These are phyloP conservation scores for Nannizzia gypsea DNA, from an alignment of 2,329 filamentous ascomycete genomes.

Conservation along the genomic window DNA sequence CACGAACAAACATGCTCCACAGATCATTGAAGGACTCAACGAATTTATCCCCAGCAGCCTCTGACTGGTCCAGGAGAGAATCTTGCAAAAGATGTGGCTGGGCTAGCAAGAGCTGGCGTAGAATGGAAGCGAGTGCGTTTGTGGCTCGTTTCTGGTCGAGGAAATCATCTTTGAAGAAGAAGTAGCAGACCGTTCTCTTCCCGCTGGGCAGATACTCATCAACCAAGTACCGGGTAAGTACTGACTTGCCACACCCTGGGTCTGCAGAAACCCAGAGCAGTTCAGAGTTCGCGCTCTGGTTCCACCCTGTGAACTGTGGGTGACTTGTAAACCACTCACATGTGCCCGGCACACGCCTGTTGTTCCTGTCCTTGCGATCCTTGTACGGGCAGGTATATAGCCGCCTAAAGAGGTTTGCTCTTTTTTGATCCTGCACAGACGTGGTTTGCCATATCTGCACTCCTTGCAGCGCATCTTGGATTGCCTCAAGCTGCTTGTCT, in stretches of 20 bases:
- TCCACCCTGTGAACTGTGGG: too few species aligned
- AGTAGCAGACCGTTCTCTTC: not conserved
- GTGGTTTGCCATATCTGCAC: too few species aligned
- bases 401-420: too few species aligned
- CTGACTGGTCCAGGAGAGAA: conserved; percentile 15
- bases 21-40: conserved; percentile 13
- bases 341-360: too few species aligned
- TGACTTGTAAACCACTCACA: too few species aligned
- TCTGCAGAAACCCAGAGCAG: too few species aligned
- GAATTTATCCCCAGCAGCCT: conserved; percentile 1
- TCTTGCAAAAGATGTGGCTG: conserved; percentile 14
- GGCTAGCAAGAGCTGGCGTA: conserved; percentile 2
- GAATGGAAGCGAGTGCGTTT: not conserved
- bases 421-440: too few species aligned
- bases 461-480: too few species aligned
- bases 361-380: too few species aligned
- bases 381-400: too few species aligned
- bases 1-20: conserved; percentile 22
- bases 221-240: conserved; percentile 29
- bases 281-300: too few species aligned
- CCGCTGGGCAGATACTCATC: conserved; percentile 19
- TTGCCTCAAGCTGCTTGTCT: too few species aligned
- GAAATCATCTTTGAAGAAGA: not conserved
- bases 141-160: not conserved
- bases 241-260: conserved; percentile 37